Evolutionary conservation across 257 asterid species (phyloP), one percentile per base, ranked within the genome.

Genomic region (Henckelia pumila): DNA sequence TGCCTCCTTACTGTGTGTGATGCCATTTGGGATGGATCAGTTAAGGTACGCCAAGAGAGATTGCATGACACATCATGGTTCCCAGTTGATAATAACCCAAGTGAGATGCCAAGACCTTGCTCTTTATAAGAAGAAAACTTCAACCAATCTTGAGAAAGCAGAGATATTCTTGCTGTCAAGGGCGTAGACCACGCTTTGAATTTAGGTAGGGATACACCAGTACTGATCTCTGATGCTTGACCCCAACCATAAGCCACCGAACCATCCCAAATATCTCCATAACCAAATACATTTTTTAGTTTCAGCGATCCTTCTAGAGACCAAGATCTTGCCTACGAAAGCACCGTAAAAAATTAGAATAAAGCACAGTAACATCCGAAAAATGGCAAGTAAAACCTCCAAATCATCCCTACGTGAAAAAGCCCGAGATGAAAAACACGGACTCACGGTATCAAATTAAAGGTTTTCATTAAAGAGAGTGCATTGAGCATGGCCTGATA

Each of bases 251-350:
- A 94, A 70, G 86, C 86, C 77, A 86, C 74, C 44, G 96, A 89
- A 75, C 86, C 89, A 81, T 91, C 96, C 98, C 96, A 94, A 64
- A 89, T 8, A 82, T 94, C 99, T 61, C 96, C 98, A 79, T 94
- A 87, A 63, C 99, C 99, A 67, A 89, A 79, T 80, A 89, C 65
- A 76, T 87, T 94, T 78, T 86, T 94, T 85, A 89, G 81, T 72
- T 82, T 91, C 67, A 86, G 62, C 6, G 95, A 76, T 40, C 89
- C 95, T 79, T 91, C 96, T 17, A 80, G 72, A 28, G 95, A 79
- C 91, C 96, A 91, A 37, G 96, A 84, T 74, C 95, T 83, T 78
- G 96, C 86, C 99, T 94, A 69, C 78, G 80, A 73, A 80, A 76
- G 67, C 70, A 75, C 53, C 66, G 58, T 14, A 37, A 23, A 70